Evolutionary conservation across 306 rosid genomes (phyloP).

Genomic region (Rosa chinensis): DNA sequence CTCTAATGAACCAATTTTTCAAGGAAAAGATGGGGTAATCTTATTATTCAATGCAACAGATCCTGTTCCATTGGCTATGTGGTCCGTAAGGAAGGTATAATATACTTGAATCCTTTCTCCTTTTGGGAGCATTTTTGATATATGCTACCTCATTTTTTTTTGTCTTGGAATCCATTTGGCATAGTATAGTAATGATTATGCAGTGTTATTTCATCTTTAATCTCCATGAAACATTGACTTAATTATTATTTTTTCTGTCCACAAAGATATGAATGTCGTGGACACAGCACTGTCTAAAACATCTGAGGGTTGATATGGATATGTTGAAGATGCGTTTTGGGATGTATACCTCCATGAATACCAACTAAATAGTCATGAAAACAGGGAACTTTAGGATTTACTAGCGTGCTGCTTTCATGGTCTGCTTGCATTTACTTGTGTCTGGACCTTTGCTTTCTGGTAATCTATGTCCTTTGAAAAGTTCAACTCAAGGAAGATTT

Average conservation of each 20-base stretch:
- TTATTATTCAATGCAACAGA: conserved; percentile 60
- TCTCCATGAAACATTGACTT: not conserved
- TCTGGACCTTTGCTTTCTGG: not conserved
- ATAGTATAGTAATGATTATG: not conserved
- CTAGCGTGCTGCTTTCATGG: not conserved
- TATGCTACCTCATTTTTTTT: not conserved
- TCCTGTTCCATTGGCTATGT: conserved; percentile 73
- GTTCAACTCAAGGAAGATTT: not conserved
- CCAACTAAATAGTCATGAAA: not conserved
- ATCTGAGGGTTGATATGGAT: not conserved
- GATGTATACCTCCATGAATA: not conserved
- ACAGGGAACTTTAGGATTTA: not conserved
- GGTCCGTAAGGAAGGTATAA: conserved; percentile 83
- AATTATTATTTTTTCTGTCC: not conserved
- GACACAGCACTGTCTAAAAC: not conserved
- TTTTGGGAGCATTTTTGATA: not conserved
- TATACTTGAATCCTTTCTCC: conserved; percentile 3
- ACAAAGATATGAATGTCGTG: not conserved
- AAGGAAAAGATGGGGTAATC: conserved; percentile 66
- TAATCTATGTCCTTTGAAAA: not conserved
- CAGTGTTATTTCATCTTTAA: not conserved
- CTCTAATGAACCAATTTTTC: conserved; percentile 34
- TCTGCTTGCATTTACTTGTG: not conserved
- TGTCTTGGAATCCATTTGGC: not conserved
- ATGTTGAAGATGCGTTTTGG: not conserved